Percentiles rank a stretch among this genome's conserved stretches.
These are phyloP conservation scores for Zoysia matrella DNA, from an alignment of 202 grass and related monocot species.

Conservation along the genomic window DNA sequence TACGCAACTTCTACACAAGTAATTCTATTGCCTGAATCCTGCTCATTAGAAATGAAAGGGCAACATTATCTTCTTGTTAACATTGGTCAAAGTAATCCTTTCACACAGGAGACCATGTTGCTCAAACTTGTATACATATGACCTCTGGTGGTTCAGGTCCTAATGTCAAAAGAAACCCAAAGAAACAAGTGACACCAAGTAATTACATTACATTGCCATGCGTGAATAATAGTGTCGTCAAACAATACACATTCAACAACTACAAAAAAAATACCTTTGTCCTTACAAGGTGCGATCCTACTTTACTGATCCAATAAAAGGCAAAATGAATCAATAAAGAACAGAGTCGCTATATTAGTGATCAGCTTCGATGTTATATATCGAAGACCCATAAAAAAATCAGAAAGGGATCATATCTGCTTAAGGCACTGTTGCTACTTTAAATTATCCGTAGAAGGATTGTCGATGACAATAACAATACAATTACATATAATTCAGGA, in stretches of 20 bases:
- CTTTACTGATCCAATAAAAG: not conserved
- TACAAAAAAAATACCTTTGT: not conserved
- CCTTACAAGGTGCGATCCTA: not conserved
- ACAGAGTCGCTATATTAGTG: slow-evolving; percentile 8
- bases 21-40: not conserved
- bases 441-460: not conserved
- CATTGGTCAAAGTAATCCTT: slow-evolving; percentile 22
- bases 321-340: not conserved
- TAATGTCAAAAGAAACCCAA: not conserved
- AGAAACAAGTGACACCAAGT: slow-evolving; percentile 2
- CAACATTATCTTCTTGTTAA: not conserved
- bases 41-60: not conserved
- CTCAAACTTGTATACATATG: not conserved
- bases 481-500: not conserved
- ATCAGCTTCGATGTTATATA: slow-evolving; percentile 10
- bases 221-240: not conserved
- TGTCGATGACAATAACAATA: slow-evolving; percentile 23
- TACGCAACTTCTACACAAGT: not conserved
- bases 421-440: not conserved
- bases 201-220: not conserved
- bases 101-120: not conserved
- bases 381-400: not conserved
- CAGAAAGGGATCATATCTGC: not conserved
- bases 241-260: not conserved
- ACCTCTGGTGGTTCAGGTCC: not conserved